Conservation (phyloP, 495 filamentous ascomycete species). For the Daldinia childiae region DNA sequence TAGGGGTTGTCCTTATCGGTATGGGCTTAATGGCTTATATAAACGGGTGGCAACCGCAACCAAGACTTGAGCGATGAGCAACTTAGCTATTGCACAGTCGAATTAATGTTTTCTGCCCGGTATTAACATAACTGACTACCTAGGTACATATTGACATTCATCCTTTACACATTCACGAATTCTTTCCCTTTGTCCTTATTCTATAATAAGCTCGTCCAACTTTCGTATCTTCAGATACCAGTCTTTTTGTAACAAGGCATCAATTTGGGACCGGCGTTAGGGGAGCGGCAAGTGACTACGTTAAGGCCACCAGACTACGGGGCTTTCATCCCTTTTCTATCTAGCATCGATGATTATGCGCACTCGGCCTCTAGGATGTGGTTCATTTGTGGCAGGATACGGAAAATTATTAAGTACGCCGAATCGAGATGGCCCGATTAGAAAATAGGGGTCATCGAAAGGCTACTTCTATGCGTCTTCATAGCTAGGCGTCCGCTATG, state of each 20-base stretch:
- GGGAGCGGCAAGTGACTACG: slow-evolving; percentile 35
- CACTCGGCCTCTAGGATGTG: slow-evolving; percentile 20
- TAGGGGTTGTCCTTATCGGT: slow-evolving; percentile 88
- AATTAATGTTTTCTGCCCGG: slow-evolving; percentile 1
- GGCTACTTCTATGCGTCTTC: background rate
- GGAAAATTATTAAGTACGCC: slow-evolving; percentile 22
- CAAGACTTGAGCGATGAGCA: slow-evolving; percentile 47
- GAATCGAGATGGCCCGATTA: slow-evolving; percentile 3
- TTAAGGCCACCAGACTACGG: slow-evolving; percentile 23
- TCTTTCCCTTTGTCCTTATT: slow-evolving; percentile 49
- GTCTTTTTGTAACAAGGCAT: slow-evolving; percentile 47
- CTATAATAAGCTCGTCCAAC: slow-evolving; percentile 46
- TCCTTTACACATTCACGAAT: slow-evolving; percentile 31
- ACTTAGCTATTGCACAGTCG: slow-evolving; percentile 7
- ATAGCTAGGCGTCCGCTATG: background rate
- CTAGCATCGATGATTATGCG: slow-evolving; percentile 26
- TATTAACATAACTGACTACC: slow-evolving; percentile 38
- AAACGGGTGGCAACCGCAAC: slow-evolving; percentile 78
- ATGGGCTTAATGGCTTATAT: slow-evolving; percentile 94
- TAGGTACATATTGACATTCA: slow-evolving; percentile 31
- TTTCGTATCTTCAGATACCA: slow-evolving; percentile 38
- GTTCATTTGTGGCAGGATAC: slow-evolving; percentile 40
- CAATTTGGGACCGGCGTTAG: slow-evolving; percentile 35
- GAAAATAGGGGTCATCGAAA: background rate
- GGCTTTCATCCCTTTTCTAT: slow-evolving; percentile 31